These are phyloP conservation scores for Dryadomyces sulphureus DNA, from an alignment of 2,329 filamentous ascomycete genomes.

Conservation along the genomic window DNA sequence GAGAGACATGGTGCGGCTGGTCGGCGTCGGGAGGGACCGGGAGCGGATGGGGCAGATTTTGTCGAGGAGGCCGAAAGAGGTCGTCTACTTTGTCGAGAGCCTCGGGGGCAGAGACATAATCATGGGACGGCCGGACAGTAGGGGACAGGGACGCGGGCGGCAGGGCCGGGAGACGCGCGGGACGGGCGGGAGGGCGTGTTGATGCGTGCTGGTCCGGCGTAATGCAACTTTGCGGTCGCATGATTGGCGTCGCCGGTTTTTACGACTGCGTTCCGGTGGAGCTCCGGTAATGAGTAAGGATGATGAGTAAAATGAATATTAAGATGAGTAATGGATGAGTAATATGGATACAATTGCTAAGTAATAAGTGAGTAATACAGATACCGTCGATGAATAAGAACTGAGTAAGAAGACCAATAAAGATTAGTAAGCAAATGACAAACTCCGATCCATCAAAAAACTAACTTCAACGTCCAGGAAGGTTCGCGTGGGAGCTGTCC, in stretches of 20 bases:
- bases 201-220: background rate
- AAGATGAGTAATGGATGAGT: no score
- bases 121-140: background rate
- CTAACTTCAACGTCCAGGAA: no score
- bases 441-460: no score
- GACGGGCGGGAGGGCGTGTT: background rate
- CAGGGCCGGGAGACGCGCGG: background rate
- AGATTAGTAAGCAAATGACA: no score
- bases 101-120: background rate
- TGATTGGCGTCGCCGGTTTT: constrained; percentile 4
- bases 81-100: background rate
- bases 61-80: background rate
- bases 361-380: no score
- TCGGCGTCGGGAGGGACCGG: background rate
- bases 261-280: background rate
- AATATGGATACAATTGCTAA: no score
- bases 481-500: background rate
- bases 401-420: no score
- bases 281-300: no score
- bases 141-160: no score
- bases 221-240: background rate
- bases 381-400: no score
- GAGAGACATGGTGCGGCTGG: constrained; percentile 39
- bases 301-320: no score
- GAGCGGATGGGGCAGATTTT: background rate